Base-by-base conservation (phyloP, 129 eudicot genomes). In the Logfia minima region DNA sequence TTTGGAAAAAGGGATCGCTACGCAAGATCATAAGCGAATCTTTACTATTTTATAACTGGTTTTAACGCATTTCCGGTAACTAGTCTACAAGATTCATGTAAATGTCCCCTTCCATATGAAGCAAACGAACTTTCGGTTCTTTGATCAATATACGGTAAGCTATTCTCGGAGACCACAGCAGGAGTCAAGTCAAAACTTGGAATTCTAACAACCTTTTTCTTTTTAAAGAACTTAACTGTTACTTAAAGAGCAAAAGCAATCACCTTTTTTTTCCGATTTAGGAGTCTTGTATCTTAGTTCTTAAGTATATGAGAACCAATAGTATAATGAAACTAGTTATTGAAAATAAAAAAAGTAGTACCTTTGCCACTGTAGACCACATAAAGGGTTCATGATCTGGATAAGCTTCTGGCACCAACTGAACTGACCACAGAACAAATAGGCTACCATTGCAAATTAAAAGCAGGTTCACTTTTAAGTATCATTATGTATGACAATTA, bases 401-500 rank as follows among this genome's bases (percentile, higher is more conserved):
- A 67, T 26, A 66, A 48, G 72, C 65, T 17, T 65, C 29, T 76
- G 64, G 66, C 65, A 51, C 28, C 52, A 55, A 18, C 56, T 78
- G 52, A 59, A 70, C 6, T 41, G 5, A 55, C 35, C 35, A 23
- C 51, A 68, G 4, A 58, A 68, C 37, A 69, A 58, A 69, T 63
- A 78, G 70, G 70, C 58, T 78, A 69, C 16, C 34, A 78, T 58
- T 45, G 70, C 39, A 70, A 43, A 41, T 11, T 19, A 59, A 78
- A 78, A 43, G 3, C 18, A n/a, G 11, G 52, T 19, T 35, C 24
- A 24, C 28, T 17, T 68, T 77, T 29, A 13, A 11, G 24, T 26
- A 39, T 24, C 70, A 69, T n/a, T 41, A 67, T 66, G 81, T 68
- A 58, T 77, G 68, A 72, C 17, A 34, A 78, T 58, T 69, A 59